phyloP scores from a whole-genome alignment of 106 monocot species.

The Dioscorea zingiberensis region DNA sequence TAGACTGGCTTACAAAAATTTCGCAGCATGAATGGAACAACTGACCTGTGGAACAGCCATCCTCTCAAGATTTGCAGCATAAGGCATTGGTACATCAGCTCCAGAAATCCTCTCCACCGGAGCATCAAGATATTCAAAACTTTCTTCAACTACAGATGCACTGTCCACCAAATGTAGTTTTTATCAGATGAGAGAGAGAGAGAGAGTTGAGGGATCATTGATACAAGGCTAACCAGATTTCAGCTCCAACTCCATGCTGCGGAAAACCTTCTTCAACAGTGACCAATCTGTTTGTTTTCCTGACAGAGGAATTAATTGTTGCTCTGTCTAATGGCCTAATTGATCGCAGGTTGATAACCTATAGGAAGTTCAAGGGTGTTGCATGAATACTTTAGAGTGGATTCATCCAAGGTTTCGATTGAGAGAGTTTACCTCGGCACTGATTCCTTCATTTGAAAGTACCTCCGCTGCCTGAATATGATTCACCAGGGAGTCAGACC shows the following conservation, averaged over 20 bases:
- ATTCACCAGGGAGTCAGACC: slow-evolving; percentile 1
- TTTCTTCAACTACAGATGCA: slow-evolving; percentile 77
- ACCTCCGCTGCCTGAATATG: slow-evolving; percentile 68
- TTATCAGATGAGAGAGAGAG: too few species aligned
- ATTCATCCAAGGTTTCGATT: too few species aligned
- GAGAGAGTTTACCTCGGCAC: slow-evolving; percentile 46
- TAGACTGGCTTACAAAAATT: too few species aligned
- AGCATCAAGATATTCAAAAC: slow-evolving; percentile 90
- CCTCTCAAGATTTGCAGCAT: slow-evolving; percentile 91
- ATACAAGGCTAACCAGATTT: not conserved
- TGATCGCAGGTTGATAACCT: slow-evolving; percentile 95
- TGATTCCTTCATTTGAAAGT: slow-evolving; percentile 71
- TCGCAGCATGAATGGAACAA: too few species aligned
- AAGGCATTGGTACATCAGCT: slow-evolving; percentile 97
- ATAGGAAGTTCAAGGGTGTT: not conserved
- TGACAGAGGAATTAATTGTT: slow-evolving; percentile 78
- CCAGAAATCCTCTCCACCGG: slow-evolving; percentile 91
- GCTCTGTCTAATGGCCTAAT: slow-evolving; percentile 85
- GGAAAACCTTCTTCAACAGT: slow-evolving; percentile 96
- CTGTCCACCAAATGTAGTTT: slow-evolving; percentile 16
- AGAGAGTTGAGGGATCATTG: not conserved
- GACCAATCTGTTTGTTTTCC: slow-evolving; percentile 85
- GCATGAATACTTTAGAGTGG: too few species aligned
- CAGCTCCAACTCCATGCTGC: slow-evolving; percentile 39
- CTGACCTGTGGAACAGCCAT: slow-evolving; percentile 88